Evolutionary conservation across 768 basidiomycete species (phyloP).

Genomic region (Boletus edulis): DNA sequence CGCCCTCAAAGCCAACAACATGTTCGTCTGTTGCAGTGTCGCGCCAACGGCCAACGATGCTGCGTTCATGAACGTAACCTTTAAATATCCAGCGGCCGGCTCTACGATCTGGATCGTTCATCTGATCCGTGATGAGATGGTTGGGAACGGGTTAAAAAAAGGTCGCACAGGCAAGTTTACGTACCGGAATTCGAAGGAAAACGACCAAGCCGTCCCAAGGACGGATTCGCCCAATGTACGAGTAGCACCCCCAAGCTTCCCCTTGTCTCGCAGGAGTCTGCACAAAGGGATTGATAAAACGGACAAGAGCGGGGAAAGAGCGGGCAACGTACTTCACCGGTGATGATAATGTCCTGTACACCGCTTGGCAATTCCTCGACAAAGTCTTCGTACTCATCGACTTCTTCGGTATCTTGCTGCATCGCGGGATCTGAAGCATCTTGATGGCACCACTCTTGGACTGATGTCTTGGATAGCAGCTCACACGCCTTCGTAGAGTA

Average conservation of each 20-base stretch:
- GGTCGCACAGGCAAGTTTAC: conserved; percentile 12
- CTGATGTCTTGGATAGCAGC: conserved; percentile 12
- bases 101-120: conserved; percentile 27
- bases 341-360: conserved; percentile 50
- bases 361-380: conserved; percentile 39
- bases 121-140: conserved; percentile 29
- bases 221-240: conserved; percentile 46
- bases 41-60: conserved; percentile 54
- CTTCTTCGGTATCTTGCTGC: conserved; percentile 27
- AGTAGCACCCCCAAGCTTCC: conserved; percentile 49
- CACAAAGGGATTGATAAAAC: not conserved
- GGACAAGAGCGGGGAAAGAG: not conserved
- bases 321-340: conserved; percentile 42
- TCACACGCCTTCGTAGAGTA: conserved; percentile 38
- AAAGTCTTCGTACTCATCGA: conserved; percentile 39
- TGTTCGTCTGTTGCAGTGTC: conserved; percentile 42
- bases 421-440: conserved; percentile 17
- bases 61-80: conserved; percentile 49
- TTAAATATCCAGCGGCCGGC: conserved; percentile 49
- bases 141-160: not conserved
- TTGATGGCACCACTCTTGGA: conserved; percentile 25
- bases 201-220: conserved; percentile 51
- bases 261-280: conserved; percentile 45
- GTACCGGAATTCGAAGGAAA: conserved; percentile 45
- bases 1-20: conserved; percentile 47